Conservation (phyloP, 257 asterid genomes). For the Plantago elongata region DNA sequence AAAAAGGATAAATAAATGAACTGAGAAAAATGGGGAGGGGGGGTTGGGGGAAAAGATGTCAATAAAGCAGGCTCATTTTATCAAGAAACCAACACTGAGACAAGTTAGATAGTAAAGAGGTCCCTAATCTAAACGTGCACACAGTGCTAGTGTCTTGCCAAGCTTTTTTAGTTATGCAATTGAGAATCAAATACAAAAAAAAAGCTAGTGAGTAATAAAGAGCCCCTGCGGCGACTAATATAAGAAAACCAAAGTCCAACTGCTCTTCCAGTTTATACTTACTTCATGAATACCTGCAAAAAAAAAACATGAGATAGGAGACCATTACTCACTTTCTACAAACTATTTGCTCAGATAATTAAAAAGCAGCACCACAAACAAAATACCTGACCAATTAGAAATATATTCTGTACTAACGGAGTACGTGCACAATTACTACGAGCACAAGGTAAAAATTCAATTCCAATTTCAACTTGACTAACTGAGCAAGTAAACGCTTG, state of each 20-base stretch:
- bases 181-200: not conserved
- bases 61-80: no score
- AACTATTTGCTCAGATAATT: not conserved
- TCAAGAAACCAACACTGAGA: no score
- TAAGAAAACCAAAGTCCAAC: slow-evolving; percentile 13
- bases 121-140: no score
- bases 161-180: not conserved
- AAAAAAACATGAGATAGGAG: not conserved
- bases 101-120: no score
- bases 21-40: no score
- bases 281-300: slow-evolving; percentile 97
- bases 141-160: not conserved
- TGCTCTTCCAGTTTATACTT: slow-evolving; percentile 36
- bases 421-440: no score
- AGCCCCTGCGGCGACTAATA: not conserved
- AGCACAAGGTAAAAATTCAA: no score
- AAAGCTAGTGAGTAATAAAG: not conserved
- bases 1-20: no score
- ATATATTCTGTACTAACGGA: not conserved
- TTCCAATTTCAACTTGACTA: no score
- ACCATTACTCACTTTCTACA: not conserved
- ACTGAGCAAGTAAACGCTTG: no score
- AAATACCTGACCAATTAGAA: not conserved
- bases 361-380: not conserved
- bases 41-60: no score